These are phyloP conservation scores for Termitomyces sp. DNA, from an alignment of 768 basidiomycete genomes.

Conservation along the genomic window DNA sequence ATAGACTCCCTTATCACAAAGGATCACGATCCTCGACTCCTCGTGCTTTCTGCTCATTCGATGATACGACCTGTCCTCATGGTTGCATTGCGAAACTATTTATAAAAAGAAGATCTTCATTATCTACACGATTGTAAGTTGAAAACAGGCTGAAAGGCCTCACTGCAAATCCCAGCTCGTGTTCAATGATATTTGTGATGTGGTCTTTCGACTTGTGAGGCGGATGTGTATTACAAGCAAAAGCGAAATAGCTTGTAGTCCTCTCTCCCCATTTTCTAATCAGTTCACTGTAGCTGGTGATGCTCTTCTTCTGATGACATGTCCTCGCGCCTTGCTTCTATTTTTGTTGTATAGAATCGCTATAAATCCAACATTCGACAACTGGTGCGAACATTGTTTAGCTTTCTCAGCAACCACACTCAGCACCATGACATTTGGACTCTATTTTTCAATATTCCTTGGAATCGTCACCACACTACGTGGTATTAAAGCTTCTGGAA, in stretches of 20 bases:
- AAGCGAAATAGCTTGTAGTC: background rate
- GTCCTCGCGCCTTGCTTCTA: slow-evolving; percentile 8
- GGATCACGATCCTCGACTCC: background rate
- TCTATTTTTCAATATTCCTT: slow-evolving; percentile 7
- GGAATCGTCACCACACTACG: slow-evolving; percentile 12
- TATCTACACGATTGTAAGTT: background rate
- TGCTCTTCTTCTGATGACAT: slow-evolving; percentile 4
- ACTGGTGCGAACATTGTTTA: background rate
- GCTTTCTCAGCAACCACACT: background rate
- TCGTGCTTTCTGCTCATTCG: background rate
- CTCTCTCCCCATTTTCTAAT: background rate
- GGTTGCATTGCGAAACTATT: background rate
- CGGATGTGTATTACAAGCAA: background rate
- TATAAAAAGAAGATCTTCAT: background rate
- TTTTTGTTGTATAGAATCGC: slow-evolving; percentile 2
- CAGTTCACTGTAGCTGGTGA: background rate
- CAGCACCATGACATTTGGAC: background rate
- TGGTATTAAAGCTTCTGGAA: slow-evolving; percentile 18
- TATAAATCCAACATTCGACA: background rate
- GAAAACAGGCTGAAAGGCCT: background rate
- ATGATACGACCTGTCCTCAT: background rate
- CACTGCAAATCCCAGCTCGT: background rate
- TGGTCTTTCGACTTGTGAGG: background rate
- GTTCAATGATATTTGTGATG: background rate
- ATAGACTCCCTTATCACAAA: background rate